These are phyloP conservation scores for Alternaria infectoria DNA, from an alignment of 2,329 filamentous ascomycete genomes.

Conservation along the genomic window DNA sequence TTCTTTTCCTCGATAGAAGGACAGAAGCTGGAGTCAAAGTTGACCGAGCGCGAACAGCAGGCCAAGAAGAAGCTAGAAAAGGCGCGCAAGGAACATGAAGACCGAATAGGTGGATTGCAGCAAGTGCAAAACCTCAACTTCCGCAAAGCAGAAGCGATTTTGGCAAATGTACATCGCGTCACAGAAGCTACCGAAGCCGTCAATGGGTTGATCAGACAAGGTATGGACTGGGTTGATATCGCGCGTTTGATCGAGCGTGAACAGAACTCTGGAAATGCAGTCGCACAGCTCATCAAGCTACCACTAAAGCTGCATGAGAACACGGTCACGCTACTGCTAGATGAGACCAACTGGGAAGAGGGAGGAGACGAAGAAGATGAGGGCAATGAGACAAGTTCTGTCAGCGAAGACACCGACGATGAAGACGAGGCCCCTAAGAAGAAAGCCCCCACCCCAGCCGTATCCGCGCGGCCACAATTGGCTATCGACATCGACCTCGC, in stretches of 20 bases:
- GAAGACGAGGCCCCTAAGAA: constrained; percentile 58
- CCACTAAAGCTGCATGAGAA: constrained; percentile 92
- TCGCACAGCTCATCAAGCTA: constrained; percentile 84
- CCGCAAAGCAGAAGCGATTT: constrained; percentile 86
- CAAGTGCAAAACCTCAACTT: constrained; percentile 81
- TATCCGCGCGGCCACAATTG: constrained; percentile 56
- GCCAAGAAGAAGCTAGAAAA: constrained; percentile 85
- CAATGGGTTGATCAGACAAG: constrained; percentile 87
- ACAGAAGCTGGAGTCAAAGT: constrained; percentile 83
- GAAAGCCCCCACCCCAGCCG: constrained; percentile 51
- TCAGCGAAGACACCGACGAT: constrained; percentile 67
- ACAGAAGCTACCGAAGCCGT: constrained; percentile 93
- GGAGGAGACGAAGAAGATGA: constrained; percentile 66
- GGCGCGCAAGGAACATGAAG: constrained; percentile 82
- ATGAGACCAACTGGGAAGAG: constrained; percentile 70
- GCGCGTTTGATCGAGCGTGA: constrained; percentile 87
- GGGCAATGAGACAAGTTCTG: constrained; percentile 67
- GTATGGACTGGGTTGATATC: constrained; percentile 98
- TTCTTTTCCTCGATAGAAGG: constrained; percentile 98
- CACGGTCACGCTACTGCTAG: constrained; percentile 78
- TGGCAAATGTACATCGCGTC: constrained; percentile 88
- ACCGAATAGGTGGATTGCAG: constrained; percentile 82
- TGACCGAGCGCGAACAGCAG: constrained; percentile 80
- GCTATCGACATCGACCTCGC: constrained; percentile 84
- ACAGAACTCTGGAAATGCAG: constrained; percentile 78